Base-by-base conservation (phyloP, 305 asterid species). In the Solanum aculeatissimum region DNA sequence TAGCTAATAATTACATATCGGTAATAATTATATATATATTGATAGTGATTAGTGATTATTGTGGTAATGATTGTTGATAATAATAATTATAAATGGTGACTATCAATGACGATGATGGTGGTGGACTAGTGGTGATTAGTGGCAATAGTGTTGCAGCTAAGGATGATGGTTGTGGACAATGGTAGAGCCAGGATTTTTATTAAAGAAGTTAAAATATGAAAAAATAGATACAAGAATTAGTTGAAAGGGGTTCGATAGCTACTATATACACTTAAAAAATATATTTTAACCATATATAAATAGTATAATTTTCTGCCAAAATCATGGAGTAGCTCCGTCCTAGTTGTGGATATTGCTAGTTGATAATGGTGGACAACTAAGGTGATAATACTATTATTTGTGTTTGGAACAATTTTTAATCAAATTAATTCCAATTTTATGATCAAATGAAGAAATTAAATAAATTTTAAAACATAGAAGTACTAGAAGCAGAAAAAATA, bases 71-170 rank as follows among this genome's bases (percentile, higher is more conserved):
- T 2, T 0, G 4, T 60, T 7, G 10, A 9, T 7, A 8, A 13
- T 43, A 13, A 43, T 43, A 13, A 43, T 43, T 43, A 35, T 35
- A 62, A 5, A 62, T 25, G 1, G 7, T 23, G 9, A 23, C 9
- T 60, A 23, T 6, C 4, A 4, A 62, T 25, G 25, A n/a, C 2
- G 0, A 55, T 3, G 12, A 62, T 0, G 40, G 2, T 29, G 2
- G 2, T 42, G 0, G 0, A 14, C 13, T n/a, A 5, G 15, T 63
- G 19, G 16, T 0, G 6, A 6, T 63, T 27, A n/a, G 1, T 2
- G n/a, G 4, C 1, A 3, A 27, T 0, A 63, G 13, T 13, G 1
- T 27, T 63, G 16, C 9, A 10, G 2, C 6, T 27, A 14, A 60
- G 40, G 2, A 25, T 27, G 10, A 63, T 23, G 32, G 0, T 60